Base-by-base conservation (phyloP, 352 stramenopile species). In the Pythium pyrilobum region DNA sequence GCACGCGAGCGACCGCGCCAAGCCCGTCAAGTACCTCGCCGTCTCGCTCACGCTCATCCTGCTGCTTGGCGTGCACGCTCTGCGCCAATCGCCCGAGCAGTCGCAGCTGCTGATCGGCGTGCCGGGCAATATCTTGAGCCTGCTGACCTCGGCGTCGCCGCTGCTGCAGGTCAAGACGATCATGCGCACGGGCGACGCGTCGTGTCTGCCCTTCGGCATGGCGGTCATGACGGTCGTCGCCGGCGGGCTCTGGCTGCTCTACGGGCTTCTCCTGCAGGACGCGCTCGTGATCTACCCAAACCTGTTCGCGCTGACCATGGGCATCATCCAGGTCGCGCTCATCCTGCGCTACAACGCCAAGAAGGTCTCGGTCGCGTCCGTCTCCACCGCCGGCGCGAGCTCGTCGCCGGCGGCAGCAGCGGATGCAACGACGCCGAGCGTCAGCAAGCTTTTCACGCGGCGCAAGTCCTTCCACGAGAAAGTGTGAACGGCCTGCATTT, bases 211-310 rank as follows among this genome's bases (percentile, higher is more conserved):
- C 2, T 64, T 82, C 1, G 82, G 82, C 41, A 92, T 92, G 82
- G 84, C 79, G 27, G 65, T 77, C 13, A 92, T 92, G 82, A 92
- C 75, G 24, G 69, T 89, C 3, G 66, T 92, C 33, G 69, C 76
- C 1, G 77, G 82, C 7, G 64, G 66, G 2, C 65, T 89, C 9
- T 92, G 81, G 81, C 69, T 72, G 42, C 52, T 75, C 5, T 92
- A 92, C 56, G 79, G 81, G 1, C 25, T 89, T 25, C 77, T 92
- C 59, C 52, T 90, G 11, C 44, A 64, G 0, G 82, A 92, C 47
- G 51, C 55, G 18, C 56, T 90, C 31, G 66, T 92, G 34, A 81
- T 88, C 25, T 70, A 77, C 53, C 82, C 82, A 8, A 92, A 92
- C 45, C 37, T 72, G 11, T 88, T 92, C 32, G 67, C 67, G 24